A percentile compares a stretch with the other conserved stretches of the same genome.
These are phyloP conservation scores for Dendryphion nanum DNA, from an alignment of 2,329 filamentous ascomycete genomes.

Conservation along the genomic window DNA sequence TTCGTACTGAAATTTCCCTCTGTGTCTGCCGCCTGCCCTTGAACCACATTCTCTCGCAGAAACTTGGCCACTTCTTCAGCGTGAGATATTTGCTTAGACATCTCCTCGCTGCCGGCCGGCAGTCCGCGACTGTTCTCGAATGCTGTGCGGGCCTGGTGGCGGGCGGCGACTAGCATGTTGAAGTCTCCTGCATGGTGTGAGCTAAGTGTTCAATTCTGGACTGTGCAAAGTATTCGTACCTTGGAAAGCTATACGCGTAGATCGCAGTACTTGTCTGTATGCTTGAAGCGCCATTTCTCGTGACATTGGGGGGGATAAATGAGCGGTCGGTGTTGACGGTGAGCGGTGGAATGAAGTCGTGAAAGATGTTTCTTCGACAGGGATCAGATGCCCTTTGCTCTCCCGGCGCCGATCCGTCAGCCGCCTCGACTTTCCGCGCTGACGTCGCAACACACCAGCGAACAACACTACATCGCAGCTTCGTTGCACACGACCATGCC, in stretches of 20 bases:
- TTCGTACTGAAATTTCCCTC: slow-evolving; percentile 62
- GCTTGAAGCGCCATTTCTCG: slow-evolving; percentile 64
- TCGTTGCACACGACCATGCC: slow-evolving; percentile 24
- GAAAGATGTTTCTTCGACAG: slow-evolving; percentile 6
- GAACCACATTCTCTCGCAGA: slow-evolving; percentile 80
- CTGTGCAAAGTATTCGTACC: slow-evolving; percentile 52
- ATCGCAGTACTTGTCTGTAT: slow-evolving; percentile 79
- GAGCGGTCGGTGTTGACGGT: no score
- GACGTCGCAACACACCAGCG: slow-evolving; percentile 16
- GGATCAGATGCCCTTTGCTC: no score
- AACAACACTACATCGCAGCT: background rate
- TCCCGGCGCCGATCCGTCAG: slow-evolving; percentile 24
- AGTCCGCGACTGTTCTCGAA: slow-evolving; percentile 70
- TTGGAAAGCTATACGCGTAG: slow-evolving; percentile 78
- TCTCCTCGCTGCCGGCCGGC: slow-evolving; percentile 57
- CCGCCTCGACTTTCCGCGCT: slow-evolving; percentile 15
- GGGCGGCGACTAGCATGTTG: slow-evolving; percentile 67
- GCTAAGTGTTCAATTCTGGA: background rate
- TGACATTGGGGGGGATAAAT: slow-evolving; percentile 14
- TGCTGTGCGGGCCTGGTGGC: slow-evolving; percentile 66
- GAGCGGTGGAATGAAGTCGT: background rate
- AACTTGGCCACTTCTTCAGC: slow-evolving; percentile 81
- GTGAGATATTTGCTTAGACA: slow-evolving; percentile 67
- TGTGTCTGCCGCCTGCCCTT: slow-evolving; percentile 61
- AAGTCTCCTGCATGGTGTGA: slow-evolving; percentile 61